phyloP scores from a whole-genome alignment of 202 grass and related monocot species.

The Miscanthus sacchariflorus region DNA sequence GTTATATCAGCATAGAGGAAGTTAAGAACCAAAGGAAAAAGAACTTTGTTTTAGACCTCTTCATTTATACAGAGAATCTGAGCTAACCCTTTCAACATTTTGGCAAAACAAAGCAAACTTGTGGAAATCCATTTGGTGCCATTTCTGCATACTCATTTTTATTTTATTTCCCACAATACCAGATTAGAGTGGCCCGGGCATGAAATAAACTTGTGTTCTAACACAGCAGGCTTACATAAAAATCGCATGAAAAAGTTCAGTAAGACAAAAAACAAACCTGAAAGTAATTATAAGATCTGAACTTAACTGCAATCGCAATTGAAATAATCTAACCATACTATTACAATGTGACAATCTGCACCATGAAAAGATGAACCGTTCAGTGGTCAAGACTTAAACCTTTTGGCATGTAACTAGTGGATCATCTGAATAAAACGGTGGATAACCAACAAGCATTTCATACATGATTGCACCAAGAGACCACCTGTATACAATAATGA shows the following conservation, averaged over 20 bases:
- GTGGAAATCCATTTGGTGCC: background rate
- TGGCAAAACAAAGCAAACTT: background rate
- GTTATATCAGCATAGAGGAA: background rate
- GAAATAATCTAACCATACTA: constrained; percentile 27
- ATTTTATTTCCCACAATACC: background rate
- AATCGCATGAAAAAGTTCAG: background rate
- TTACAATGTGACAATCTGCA: background rate
- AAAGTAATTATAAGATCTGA: constrained; percentile 23
- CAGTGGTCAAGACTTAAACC: constrained; percentile 41
- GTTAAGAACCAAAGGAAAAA: background rate
- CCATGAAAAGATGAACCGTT: background rate
- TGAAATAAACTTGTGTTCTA: constrained; percentile 28
- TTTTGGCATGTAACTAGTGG: constrained; percentile 83
- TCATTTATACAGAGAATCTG: constrained; percentile 5
- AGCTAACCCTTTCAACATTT: constrained; percentile 14
- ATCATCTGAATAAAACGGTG: constrained; percentile 87
- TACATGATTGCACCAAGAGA: constrained; percentile 94
- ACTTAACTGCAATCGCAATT: constrained; percentile 15
- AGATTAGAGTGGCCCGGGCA: background rate
- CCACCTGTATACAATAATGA: constrained; percentile 65
- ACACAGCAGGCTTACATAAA: background rate
- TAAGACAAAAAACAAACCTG: background rate
- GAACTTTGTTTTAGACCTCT: background rate
- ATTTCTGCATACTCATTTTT: constrained; percentile 1
- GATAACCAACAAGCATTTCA: constrained; percentile 95